Evolutionary conservation across 208 protist species (phyloP).

Genomic region (Crithidia thermophila): DNA sequence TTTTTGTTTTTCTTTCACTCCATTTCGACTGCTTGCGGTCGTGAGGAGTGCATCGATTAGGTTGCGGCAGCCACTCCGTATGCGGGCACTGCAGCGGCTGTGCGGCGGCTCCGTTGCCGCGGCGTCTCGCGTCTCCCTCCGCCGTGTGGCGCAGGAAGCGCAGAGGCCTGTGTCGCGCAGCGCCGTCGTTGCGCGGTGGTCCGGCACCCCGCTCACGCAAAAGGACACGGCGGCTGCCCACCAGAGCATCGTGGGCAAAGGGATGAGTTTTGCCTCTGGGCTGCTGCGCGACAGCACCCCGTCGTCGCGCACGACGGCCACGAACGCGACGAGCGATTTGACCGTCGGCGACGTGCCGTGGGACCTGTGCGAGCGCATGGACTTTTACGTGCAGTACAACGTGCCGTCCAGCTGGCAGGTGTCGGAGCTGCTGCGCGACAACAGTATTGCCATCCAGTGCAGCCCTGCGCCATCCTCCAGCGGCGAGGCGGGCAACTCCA

Average conservation of each 20-base stretch:
- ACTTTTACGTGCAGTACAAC: slow-evolving; percentile 84
- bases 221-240: neutral
- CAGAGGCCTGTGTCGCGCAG: slow-evolving; percentile 32
- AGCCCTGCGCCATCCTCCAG: slow-evolving; percentile 36
- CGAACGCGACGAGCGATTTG: slow-evolving; percentile 23
- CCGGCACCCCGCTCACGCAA: slow-evolving; percentile 22
- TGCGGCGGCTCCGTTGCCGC: slow-evolving; percentile 13
- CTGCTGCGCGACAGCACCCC: slow-evolving; percentile 30
- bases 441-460: slow-evolving; percentile 79
- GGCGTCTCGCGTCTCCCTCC: slow-evolving; percentile 7
- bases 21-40: neutral
- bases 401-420: slow-evolving; percentile 70
- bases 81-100: neutral
- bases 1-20: neutral
- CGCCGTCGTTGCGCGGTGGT: slow-evolving; percentile 57
- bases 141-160: slow-evolving; percentile 3
- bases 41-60: no score
- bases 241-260: slow-evolving; percentile 47
- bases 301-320: slow-evolving; percentile 21
- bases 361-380: slow-evolving; percentile 79
- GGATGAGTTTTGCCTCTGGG: slow-evolving; percentile 71
- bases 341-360: slow-evolving; percentile 66
- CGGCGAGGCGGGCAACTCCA: slow-evolving; percentile 8
- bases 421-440: slow-evolving; percentile 65
- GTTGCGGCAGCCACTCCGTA: no score